Base-by-base conservation (phyloP, 1,139 yeast genomes). In the Saccharomyces hybrid region DNA sequence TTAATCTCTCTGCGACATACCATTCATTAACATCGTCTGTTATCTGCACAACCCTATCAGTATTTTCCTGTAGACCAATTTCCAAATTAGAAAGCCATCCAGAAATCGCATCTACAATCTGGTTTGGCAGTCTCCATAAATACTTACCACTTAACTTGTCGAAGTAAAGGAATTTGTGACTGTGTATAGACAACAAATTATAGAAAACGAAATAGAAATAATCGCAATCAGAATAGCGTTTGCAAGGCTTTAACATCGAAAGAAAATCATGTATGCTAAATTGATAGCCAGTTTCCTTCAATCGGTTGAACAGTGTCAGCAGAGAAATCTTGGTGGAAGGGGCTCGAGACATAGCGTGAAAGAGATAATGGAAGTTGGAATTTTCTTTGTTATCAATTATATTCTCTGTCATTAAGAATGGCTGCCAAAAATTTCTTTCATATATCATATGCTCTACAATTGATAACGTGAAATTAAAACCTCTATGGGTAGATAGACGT, bases 251-350 rank as follows among this genome's bases (percentile, higher is more conserved):
- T 54, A 62, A 57, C 56, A 59, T 53, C 42, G 46, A 50, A 7
- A 52, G 58, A 50, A 54, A 62, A 47, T 61, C 64, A 48, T 51
- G 51, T 3, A 56, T 48, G 9, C 58, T 60, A 38, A 61, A 58
- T 7, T 51, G 29, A 41, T 55, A 56, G 3, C 31, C 51, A 8
- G 50, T 31, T 31, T 2, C 34, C 1, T 31, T 28, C 58, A 42
- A 14, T 51, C 42, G 46, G 57, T 31, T 31, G 14, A 31, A 31
- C 34, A 31, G 1, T 1, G 34, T 31, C 14, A 31, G 34, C 1
- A 31, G 1, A 31, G 34, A 31, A 31, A 31, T 31, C 34, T 31
- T 31, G 14, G 34, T 3, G 34, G 34, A 12, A 31, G 34, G 1
- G 34, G 34, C 34, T 31, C 34, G 34, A 31, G 34, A 31, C 34